These are phyloP conservation scores for Clarireedia monteithiana DNA, from an alignment of 2,329 filamentous ascomycete genomes.

Conservation along the genomic window DNA sequence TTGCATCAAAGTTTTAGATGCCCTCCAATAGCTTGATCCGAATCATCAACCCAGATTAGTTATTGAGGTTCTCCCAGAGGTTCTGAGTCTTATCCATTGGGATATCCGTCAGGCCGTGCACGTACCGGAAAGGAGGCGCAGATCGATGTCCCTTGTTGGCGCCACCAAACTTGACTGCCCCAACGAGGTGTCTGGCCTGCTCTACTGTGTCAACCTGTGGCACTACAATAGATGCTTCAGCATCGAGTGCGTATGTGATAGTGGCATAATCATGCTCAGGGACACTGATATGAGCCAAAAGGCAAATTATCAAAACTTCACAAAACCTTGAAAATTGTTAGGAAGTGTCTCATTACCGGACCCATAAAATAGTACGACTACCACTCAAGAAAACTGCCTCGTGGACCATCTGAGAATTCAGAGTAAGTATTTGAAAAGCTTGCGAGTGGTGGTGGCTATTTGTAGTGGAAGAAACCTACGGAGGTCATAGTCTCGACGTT, in stretches of 20 bases:
- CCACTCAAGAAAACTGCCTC: conserved; percentile 39
- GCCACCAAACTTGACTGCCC: conserved; percentile 37
- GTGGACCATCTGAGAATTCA: conserved; percentile 34
- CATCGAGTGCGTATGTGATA: conserved; percentile 40
- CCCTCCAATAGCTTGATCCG: conserved; percentile 38
- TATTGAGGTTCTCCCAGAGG: conserved; percentile 35
- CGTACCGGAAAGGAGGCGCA: conserved; percentile 37
- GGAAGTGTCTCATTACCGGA: conserved; percentile 28
- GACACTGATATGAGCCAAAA: conserved; percentile 22
- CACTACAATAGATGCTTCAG: conserved; percentile 40
- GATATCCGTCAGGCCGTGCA: conserved; percentile 35
- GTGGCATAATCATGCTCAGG: conserved; percentile 39
- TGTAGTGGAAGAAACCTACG: conserved; percentile 12
- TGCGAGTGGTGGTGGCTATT: not conserved
- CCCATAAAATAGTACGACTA: conserved; percentile 37
- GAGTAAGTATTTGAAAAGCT: too few species aligned
- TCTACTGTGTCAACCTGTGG: conserved; percentile 42
- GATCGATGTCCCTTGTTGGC: conserved; percentile 35
- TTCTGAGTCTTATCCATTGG: conserved; percentile 27
- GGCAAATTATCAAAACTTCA: too few species aligned
- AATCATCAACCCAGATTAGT: conserved; percentile 41
- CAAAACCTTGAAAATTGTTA: too few species aligned
- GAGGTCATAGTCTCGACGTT: conserved; percentile 42
- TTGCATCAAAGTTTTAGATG: conserved; percentile 41
- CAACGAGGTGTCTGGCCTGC: conserved; percentile 36